Base-by-base conservation (phyloP, 202 grass and related monocot species). In the Brachypodium distachyon region DNA sequence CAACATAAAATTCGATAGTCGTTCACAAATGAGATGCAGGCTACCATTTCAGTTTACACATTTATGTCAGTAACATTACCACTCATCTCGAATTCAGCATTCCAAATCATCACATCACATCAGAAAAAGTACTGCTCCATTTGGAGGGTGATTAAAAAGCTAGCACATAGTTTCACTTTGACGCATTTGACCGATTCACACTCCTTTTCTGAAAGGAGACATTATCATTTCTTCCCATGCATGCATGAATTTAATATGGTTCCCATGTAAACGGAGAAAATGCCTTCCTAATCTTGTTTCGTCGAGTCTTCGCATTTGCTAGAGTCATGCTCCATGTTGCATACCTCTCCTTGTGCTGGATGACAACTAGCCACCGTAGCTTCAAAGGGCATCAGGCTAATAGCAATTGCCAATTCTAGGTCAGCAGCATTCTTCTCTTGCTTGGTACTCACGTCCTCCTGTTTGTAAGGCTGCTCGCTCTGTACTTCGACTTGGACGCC, bases 381-480 rank as follows among this genome's bases (percentile, higher is more conserved):
- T 50, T 14, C 17, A 51, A 51, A 70, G 57, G 66, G 73, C 48
- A 87, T 31, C 56, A 91, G 74, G 82, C 89, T 87, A 77, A 81
- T 80, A 50, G 76, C 29, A 44, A 91, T 77, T 7, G 77, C 88
- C 47, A 67, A 72, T 38, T 85, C 85, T 36, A 85, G 71, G 10
- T 68, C 41, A 1, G 85, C 89, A 38, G 74, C 89, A 6, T 59
- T 72, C 60, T 87, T 77, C 48, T 62, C 47, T 73, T 66, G 64
- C 33, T 37, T 40, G 27, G 56, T 37, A 18, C 63, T 39, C 51
- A 57, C 77, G 39, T 40, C 49, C 47, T 82, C 18, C 0, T 61
- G 27, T 74, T 62, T 41, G 38, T 63, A 53, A 28, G 44, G 17
- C 23, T 59, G 32, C 47, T 13, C 41, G 32, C 40, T 70, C 21